These are phyloP conservation scores for Neurospora sublineolata DNA, from an alignment of 495 filamentous ascomycete genomes.

Conservation along the genomic window DNA sequence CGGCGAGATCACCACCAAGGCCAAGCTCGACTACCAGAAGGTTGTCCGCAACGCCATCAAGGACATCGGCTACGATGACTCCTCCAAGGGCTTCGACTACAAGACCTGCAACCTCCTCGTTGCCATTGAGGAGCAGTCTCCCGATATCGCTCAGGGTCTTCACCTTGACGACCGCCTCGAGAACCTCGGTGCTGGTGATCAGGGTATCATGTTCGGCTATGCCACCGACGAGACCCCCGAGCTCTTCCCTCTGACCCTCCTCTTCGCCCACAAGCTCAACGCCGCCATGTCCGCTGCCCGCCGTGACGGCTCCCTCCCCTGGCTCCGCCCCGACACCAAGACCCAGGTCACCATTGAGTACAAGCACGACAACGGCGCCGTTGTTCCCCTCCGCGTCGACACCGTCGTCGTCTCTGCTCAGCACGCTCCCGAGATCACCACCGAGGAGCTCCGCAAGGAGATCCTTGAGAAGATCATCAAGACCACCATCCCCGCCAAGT, in stretches of 20 bases:
- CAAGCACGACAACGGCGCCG: constrained; percentile 86
- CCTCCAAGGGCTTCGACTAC: constrained; percentile 98
- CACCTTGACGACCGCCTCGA: constrained; percentile 94
- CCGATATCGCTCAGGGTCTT: constrained; percentile 96
- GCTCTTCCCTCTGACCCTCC: constrained; percentile 83
- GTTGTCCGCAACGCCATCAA: constrained; percentile 90
- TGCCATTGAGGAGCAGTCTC: constrained; percentile 98
- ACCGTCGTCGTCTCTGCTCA: constrained; percentile 95
- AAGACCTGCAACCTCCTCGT: constrained; percentile 98
- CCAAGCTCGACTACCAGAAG: constrained; percentile 92
- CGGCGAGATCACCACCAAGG: constrained; percentile 97
- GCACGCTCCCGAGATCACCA: constrained; percentile 80
- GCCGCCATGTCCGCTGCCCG: constrained; percentile 79
- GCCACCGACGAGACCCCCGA: constrained; percentile 98
- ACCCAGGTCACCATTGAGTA: constrained; percentile 99
- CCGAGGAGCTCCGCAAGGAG: constrained; percentile 85
- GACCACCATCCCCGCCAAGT: constrained; percentile 81
- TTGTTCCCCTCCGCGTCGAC: constrained; percentile 85
- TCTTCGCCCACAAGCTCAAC: constrained; percentile 93
- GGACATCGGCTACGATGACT: constrained; percentile 96
- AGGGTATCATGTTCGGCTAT: constrained; percentile 99
- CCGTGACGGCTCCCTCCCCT: constrained; percentile 75
- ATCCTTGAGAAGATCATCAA: constrained; percentile 97
- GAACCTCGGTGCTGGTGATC: constrained; percentile 96
- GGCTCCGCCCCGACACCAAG: constrained; percentile 97